Conservation (phyloP, 371 early-diverging fungal genomes). For the Lichtheimia ornata region DNA sequence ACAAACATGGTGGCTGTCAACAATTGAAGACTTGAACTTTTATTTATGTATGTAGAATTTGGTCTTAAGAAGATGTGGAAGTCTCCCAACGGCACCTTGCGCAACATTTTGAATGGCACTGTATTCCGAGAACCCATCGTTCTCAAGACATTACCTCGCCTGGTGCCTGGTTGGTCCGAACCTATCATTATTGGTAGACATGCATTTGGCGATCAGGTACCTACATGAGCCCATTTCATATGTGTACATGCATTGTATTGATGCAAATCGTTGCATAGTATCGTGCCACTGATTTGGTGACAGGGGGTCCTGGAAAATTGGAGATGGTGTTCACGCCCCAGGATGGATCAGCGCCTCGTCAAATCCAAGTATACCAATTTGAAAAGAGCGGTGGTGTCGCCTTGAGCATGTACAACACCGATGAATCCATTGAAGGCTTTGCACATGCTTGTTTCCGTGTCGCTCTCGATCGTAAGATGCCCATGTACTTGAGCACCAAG, state of each 20-base stretch:
- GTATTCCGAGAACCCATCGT: constrained; percentile 98
- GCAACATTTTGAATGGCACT: constrained; percentile 95
- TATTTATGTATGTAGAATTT: constrained; percentile 68
- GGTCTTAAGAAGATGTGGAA: constrained; percentile 94
- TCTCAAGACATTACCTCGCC: constrained; percentile 82
- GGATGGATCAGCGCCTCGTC: constrained; percentile 66
- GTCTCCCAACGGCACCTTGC: constrained; percentile 96
- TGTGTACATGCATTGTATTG: neutral
- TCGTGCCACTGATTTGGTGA: constrained; percentile 91
- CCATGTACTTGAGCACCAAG: constrained; percentile 94
- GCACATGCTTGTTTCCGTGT: constrained; percentile 93
- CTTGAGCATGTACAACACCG: constrained; percentile 94
- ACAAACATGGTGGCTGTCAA: too few species aligned
- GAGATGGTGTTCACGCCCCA: constrained; percentile 87
- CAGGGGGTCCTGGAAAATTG: constrained; percentile 85
- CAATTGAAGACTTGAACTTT: neutral
- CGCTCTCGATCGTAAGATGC: constrained; percentile 82
- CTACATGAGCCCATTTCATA: neutral
- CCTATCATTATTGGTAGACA: constrained; percentile 96
- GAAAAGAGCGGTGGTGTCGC: constrained; percentile 82
- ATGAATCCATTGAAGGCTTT: constrained; percentile 90
- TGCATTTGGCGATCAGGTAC: constrained; percentile 94
- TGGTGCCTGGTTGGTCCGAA: constrained; percentile 93
- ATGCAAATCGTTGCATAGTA: constrained; percentile 56
- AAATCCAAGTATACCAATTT: constrained; percentile 79